A percentile compares a stretch with the other conserved stretches of the same genome.
phyloP scores from a whole-genome alignment of 345 rosid genomes.

The Bruguiera sexangula region DNA sequence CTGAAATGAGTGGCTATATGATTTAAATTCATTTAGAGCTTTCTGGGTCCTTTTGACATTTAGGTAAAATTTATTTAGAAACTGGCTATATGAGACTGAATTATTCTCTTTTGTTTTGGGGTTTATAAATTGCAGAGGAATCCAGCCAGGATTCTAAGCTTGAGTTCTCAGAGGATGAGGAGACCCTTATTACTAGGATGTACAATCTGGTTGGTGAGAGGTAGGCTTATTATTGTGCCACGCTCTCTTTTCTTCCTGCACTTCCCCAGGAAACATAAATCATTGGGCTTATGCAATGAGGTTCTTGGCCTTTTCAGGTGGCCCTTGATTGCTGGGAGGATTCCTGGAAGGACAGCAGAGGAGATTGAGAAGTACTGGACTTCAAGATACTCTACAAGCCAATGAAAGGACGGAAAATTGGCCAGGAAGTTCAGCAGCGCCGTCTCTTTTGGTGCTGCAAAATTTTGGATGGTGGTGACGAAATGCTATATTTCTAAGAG shows the following conservation, averaged over 20 bases:
- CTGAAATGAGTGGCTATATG: no score
- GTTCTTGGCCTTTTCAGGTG: constrained; percentile 29
- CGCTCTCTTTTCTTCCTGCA: background rate
- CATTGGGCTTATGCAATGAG: background rate
- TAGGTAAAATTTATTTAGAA: background rate
- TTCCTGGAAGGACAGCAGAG: constrained; percentile 56
- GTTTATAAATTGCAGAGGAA: constrained; percentile 28
- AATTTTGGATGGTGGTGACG: constrained; percentile 9
- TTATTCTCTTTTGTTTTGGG: background rate
- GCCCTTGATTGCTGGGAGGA: constrained; percentile 55
- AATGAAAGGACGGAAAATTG: constrained; percentile 2
- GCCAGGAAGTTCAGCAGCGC: background rate
- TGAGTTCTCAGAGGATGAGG: constrained; percentile 51
- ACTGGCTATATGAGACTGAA: background rate
- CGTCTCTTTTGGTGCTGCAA: background rate
- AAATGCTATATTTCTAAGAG: no score
- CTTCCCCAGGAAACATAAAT: background rate
- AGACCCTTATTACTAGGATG: constrained; percentile 48
- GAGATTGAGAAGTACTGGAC: constrained; percentile 60
- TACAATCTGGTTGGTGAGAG: constrained; percentile 53
- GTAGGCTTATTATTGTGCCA: constrained; percentile 20
- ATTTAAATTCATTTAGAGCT: background rate
- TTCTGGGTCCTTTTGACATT: background rate
- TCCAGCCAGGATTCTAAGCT: constrained; percentile 33
- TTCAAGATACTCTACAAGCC: constrained; percentile 36